A percentile compares a stretch with the other conserved stretches of the same genome.
These are phyloP conservation scores for Zygosaccharomyces pseudorouxii DNA, from an alignment of 805 yeast species.

Conservation along the genomic window DNA sequence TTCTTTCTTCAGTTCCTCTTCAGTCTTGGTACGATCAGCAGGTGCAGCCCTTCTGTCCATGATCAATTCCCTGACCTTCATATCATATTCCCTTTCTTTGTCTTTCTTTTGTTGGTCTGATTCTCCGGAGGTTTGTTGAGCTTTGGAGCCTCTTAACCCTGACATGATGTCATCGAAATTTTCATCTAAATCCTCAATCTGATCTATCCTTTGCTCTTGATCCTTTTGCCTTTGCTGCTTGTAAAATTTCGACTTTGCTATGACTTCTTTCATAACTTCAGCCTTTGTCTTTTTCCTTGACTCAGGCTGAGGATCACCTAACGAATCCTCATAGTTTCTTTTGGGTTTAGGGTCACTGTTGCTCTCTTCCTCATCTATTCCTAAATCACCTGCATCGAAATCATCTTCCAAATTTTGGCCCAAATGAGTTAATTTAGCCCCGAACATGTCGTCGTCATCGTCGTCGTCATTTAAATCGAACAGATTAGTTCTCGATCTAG, in stretches of 20 bases:
- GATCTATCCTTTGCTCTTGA: slow-evolving; percentile 54
- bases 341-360: slow-evolving; percentile 27
- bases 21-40: slow-evolving; percentile 75
- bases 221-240: slow-evolving; percentile 69
- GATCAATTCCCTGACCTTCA: slow-evolving; percentile 58
- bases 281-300: slow-evolving; percentile 70
- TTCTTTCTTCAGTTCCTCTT: slow-evolving; percentile 61
- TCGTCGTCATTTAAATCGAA: slow-evolving; percentile 71
- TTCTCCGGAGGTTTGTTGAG: slow-evolving; percentile 21
- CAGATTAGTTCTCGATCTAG: slow-evolving; percentile 51
- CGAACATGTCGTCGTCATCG: slow-evolving; percentile 41
- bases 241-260: slow-evolving; percentile 74
- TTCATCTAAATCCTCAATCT: slow-evolving; percentile 65
- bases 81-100: slow-evolving; percentile 51
- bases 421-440: slow-evolving; percentile 62
- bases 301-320: slow-evolving; percentile 37
- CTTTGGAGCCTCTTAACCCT: slow-evolving; percentile 37
- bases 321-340: slow-evolving; percentile 38
- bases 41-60: slow-evolving; percentile 76
- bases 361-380: slow-evolving; percentile 36
- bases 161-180: slow-evolving; percentile 66
- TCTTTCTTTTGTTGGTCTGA: slow-evolving; percentile 41
- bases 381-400: slow-evolving; percentile 46
- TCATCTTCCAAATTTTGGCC: slow-evolving; percentile 66
- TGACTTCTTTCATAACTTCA: slow-evolving; percentile 81